phyloP scores from a whole-genome alignment of 2,329 filamentous ascomycete genomes.

The Aspergillus quadricinctus region DNA sequence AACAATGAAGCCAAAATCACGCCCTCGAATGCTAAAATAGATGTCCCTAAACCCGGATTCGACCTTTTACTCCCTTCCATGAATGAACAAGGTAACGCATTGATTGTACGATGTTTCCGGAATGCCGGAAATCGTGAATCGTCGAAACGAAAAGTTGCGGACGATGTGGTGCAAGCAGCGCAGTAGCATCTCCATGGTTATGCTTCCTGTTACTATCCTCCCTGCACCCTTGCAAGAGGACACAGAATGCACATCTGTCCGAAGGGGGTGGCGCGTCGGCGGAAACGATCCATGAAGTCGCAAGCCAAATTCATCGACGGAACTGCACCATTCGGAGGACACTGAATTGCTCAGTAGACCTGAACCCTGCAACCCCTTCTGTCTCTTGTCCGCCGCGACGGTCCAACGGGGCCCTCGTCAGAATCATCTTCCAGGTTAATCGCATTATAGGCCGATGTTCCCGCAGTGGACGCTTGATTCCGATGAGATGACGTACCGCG shows the following conservation, averaged over 20 bases:
- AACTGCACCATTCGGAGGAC: background rate
- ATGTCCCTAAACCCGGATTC: background rate
- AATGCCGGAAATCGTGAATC: background rate
- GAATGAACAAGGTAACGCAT: background rate
- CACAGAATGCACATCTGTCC: background rate
- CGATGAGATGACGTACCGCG: background rate
- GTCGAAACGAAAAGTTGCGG: background rate
- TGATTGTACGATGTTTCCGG: background rate
- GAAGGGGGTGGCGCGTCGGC: background rate
- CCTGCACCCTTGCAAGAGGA: background rate
- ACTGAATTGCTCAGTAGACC: background rate
- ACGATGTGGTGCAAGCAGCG: background rate
- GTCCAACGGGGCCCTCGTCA: slow-evolving; percentile 24
- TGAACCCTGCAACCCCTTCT: slow-evolving; percentile 9
- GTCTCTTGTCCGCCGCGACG: slow-evolving; percentile 18
- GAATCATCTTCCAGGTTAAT: slow-evolving; percentile 27
- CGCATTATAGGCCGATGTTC: slow-evolving; percentile 19
- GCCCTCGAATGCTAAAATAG: background rate
- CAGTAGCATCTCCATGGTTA: background rate
- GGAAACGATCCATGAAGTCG: background rate
- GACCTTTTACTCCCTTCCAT: background rate
- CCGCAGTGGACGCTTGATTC: slow-evolving; percentile 3
- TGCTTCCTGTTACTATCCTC: background rate
- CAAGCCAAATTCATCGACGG: background rate
- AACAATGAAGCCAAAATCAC: background rate